phyloP scores from a whole-genome alignment of 768 basidiomycete genomes.

The Pholiota conissans region DNA sequence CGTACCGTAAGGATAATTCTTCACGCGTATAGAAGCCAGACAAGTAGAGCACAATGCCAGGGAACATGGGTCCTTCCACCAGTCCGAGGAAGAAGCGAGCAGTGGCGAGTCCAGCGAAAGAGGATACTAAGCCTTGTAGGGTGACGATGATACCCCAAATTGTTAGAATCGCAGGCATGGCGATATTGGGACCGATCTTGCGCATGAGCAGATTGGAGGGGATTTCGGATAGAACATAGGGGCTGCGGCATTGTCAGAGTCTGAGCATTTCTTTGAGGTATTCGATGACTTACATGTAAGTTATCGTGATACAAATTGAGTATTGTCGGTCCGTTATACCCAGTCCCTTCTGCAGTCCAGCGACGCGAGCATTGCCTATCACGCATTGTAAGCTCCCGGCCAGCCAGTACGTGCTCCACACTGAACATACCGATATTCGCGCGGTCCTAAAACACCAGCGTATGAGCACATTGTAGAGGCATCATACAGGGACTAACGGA shows the following conservation, averaged over 20 bases:
- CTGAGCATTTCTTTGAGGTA: background rate
- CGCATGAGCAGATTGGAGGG: constrained; percentile 47
- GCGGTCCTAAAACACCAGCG: constrained; percentile 25
- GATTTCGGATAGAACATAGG: constrained; percentile 47
- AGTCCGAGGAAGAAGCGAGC: constrained; percentile 54
- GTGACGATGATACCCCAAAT: constrained; percentile 51
- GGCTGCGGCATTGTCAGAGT: constrained; percentile 19
- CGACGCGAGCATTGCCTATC: constrained; percentile 46
- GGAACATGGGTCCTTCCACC: constrained; percentile 48
- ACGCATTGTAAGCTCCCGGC: background rate
- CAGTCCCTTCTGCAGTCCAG: constrained; percentile 47
- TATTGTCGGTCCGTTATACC: constrained; percentile 39
- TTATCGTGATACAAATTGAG: constrained; percentile 32
- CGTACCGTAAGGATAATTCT: constrained; percentile 33
- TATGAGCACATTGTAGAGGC: background rate
- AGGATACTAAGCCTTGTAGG: constrained; percentile 49
- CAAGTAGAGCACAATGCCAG: constrained; percentile 41
- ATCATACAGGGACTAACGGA: background rate
- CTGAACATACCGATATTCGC: constrained; percentile 31
- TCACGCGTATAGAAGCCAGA: constrained; percentile 37
- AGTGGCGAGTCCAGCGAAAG: constrained; percentile 46
- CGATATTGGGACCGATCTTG: constrained; percentile 44
- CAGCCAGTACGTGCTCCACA: too few species aligned
- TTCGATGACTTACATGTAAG: constrained; percentile 27
- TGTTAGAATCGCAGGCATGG: constrained; percentile 49